These are phyloP conservation scores for Cerrena zonata DNA, from an alignment of 1,284 basidiomycete species.

Conservation along the genomic window DNA sequence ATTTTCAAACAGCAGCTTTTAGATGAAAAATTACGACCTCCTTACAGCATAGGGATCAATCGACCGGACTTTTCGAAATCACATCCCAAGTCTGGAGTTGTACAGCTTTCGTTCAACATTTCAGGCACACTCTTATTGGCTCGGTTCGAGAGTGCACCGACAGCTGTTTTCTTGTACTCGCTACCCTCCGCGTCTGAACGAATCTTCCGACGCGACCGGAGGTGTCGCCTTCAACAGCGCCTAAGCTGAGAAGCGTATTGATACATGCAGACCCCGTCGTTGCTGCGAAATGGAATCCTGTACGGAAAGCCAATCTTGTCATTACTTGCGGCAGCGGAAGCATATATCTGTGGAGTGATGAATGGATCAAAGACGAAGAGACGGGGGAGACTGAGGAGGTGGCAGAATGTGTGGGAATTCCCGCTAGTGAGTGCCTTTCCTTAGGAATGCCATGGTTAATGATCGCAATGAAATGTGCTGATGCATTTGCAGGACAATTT, in stretches of 20 bases:
- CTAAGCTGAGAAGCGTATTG: conserved; percentile 60
- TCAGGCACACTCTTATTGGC: conserved; percentile 67
- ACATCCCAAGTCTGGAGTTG: conserved; percentile 56
- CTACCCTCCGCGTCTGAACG: conserved; percentile 21
- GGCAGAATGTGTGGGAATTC: conserved; percentile 77
- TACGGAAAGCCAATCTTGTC: conserved; percentile 59
- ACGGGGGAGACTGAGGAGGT: conserved; percentile 66
- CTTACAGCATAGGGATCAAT: conserved; percentile 44
- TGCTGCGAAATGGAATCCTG: conserved; percentile 72
- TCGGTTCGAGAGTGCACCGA: conserved; percentile 62
- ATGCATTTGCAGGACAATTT: conserved; percentile 47
- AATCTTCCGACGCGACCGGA: neutral
- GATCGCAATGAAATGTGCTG: too few relatives aligned
- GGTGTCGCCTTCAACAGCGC: conserved; percentile 33
- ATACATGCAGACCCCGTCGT: conserved; percentile 56
- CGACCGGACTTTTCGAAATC: conserved; percentile 54
- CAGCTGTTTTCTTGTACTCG: conserved; percentile 35
- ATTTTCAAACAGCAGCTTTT: too few relatives aligned
- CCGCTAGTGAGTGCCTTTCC: conserved; percentile 45
- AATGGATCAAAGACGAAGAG: conserved; percentile 48
- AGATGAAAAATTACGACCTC: conserved; percentile 65
- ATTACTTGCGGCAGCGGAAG: conserved; percentile 66
- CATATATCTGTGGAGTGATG: conserved; percentile 77
- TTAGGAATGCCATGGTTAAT: too few relatives aligned
- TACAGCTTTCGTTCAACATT: conserved; percentile 74